These are phyloP conservation scores for Singerocomus inundabilis DNA, from an alignment of 1,284 basidiomycete species.

Conservation along the genomic window DNA sequence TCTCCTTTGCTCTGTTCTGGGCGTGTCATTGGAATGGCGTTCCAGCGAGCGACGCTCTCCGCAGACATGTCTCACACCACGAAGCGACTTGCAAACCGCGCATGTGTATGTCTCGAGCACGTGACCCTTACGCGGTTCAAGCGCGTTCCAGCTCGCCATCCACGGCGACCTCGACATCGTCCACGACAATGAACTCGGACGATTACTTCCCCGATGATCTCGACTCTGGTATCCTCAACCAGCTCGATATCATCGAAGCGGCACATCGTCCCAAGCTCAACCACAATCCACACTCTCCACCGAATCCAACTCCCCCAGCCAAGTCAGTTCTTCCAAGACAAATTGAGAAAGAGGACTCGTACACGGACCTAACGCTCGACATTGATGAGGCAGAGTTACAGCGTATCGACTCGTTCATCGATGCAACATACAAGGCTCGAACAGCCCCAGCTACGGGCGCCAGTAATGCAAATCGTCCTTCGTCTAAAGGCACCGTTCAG, in stretches of 20 bases:
- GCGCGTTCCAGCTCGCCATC: constrained; percentile 5
- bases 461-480: constrained; percentile 35
- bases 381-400: constrained; percentile 54
- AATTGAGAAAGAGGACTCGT: constrained; percentile 43
- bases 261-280: constrained; percentile 38
- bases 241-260: constrained; percentile 69
- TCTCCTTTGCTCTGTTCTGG: constrained; percentile 29
- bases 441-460: constrained; percentile 42
- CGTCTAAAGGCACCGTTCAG: constrained; percentile 48
- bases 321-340: constrained; percentile 14
- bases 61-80: constrained; percentile 64
- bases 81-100: too few relatives aligned
- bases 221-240: constrained; percentile 46
- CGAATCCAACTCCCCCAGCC: constrained; percentile 3
- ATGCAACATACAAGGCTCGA: constrained; percentile 41
- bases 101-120: constrained; percentile 3
- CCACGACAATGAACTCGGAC: constrained; percentile 66
- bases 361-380: constrained; percentile 56
- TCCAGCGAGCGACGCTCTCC: constrained; percentile 65
- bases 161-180: constrained; percentile 7
- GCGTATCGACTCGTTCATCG: constrained; percentile 50
- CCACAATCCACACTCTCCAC: constrained; percentile 12
- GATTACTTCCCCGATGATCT: constrained; percentile 52
- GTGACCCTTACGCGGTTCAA: constrained; percentile 8
- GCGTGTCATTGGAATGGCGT: constrained; percentile 56